Conservation (phyloP, 2,329 filamentous ascomycete genomes). For the Paecilomyces fulvus region DNA sequence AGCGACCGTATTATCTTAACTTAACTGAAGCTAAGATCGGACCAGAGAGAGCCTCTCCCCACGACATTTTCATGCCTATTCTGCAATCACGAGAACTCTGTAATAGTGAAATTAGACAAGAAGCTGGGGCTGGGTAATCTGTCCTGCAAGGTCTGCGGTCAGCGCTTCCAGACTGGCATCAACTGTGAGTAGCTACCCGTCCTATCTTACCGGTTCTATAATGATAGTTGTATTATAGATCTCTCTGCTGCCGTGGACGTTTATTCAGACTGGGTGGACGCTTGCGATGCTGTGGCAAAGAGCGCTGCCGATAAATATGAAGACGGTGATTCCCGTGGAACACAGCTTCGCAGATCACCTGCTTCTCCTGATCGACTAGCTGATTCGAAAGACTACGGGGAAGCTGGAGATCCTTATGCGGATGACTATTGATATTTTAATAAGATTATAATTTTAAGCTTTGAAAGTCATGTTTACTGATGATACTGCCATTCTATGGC, state of each 20-base stretch:
- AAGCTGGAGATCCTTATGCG: slow-evolving; percentile 12
- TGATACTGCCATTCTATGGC: background rate
- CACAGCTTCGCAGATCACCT: slow-evolving; percentile 10
- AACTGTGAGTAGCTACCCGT: slow-evolving; percentile 59
- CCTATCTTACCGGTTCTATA: background rate
- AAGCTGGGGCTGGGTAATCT: slow-evolving; percentile 79
- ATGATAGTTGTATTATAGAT: slow-evolving; percentile 44
- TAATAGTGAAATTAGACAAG: slow-evolving; percentile 87
- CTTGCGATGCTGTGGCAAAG: slow-evolving; percentile 67
- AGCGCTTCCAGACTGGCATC: slow-evolving; percentile 85
- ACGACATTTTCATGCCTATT: slow-evolving; percentile 95
- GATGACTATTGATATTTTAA: slow-evolving; percentile 21
- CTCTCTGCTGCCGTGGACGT: slow-evolving; percentile 88
- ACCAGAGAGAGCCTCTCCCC: slow-evolving; percentile 38
- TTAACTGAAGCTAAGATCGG: slow-evolving; percentile 7
- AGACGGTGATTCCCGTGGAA: slow-evolving; percentile 10
- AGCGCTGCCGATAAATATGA: slow-evolving; percentile 40
- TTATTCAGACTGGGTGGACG: slow-evolving; percentile 97
- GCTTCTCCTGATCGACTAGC: slow-evolving; percentile 13
- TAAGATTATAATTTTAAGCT: background rate
- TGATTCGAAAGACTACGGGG: slow-evolving; percentile 9
- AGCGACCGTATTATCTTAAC: slow-evolving; percentile 2
- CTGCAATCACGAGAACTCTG: slow-evolving; percentile 94
- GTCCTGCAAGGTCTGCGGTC: slow-evolving; percentile 85
- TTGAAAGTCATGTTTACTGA: background rate